Evolutionary conservation across 768 basidiomycete species (phyloP), one percentile per base, ranked within the genome.

Genomic region (Strobilomyces echinocephalus): DNA sequence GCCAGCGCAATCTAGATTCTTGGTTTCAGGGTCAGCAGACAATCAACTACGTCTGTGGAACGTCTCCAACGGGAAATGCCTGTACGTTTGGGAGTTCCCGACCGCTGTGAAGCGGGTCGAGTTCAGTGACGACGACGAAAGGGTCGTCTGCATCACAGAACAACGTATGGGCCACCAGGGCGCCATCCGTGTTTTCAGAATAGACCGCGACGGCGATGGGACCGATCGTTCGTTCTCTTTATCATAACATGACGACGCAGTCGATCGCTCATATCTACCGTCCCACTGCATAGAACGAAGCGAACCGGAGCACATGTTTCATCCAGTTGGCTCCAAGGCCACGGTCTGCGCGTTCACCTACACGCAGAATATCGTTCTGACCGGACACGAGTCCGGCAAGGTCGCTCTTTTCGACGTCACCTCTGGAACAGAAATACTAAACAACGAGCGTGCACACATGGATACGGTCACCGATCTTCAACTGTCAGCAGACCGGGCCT

Each of bases 331-430:
- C 26, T 91, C 91, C 55, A 98, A 98, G 74, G 91, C 94, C n/a
- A 97, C 92, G 2, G 93, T 98, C 38, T 95, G 92, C 67, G 85
- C 91, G 5, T 98, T 97, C 71, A 88, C 91, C 5, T 80, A 86
- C 47, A 77, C 79, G 12, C 85, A 87, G 21, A 80, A 85, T 38
- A 70, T 87, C 57, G 85, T 99, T 69, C 75, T 98, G 55, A 95
- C 94, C 3, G 95, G 93, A 6, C 97, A 99, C 73, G 95, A 97
- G 74, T 92, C 91, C 40, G 97, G 97, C 16, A 97, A 95, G 68
- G 80, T 97, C 34, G 87, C 91, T 8, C 76, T 97, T 38, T 98
- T 93, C 76, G 91, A 97, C 63, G 83, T 85, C 54, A 86, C 85
- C 68, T 81, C 84, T 0, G 94, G 93, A 42, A 88, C 95, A 39